Percentiles rank a stretch among this genome's conserved stretches.
Conservation (phyloP, 108 stramenopile species). For the Skeletonema tropicum region DNA sequence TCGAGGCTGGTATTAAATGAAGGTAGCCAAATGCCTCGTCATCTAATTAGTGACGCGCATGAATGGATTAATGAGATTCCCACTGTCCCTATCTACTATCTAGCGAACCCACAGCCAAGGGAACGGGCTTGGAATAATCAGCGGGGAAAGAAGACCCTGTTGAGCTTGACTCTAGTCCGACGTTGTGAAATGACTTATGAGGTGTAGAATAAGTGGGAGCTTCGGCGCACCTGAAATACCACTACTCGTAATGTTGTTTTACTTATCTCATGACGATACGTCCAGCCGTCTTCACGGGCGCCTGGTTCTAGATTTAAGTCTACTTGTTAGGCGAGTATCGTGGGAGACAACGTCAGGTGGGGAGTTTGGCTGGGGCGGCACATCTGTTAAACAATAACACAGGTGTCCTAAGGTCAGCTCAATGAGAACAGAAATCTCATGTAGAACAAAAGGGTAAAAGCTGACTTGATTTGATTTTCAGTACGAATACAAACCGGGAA, state of each 20-base stretch:
- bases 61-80: too few species aligned
- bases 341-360: conserved; percentile 94
- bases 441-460: conserved; percentile 94
- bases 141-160: conserved; percentile 98
- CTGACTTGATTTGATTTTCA: conserved; percentile 97
- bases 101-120: too few species aligned
- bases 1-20: too few species aligned
- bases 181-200: conserved; percentile 97
- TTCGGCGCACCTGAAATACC: conserved; percentile 93
- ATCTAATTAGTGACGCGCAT: too few species aligned
- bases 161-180: conserved; percentile 98
- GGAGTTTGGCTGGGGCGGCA: conserved; percentile 96
- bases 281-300: conserved; percentile 79
- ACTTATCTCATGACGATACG: conserved; percentile 92
- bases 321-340: conserved; percentile 69
- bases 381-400: conserved; percentile 93
- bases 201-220: conserved; percentile 98
- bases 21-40: too few species aligned
- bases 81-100: too few species aligned
- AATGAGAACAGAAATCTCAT: conserved; percentile 96
- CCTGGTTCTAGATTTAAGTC: conserved; percentile 81
- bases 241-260: conserved; percentile 98
- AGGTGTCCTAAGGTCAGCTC: conserved; percentile 97
- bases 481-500: conserved; percentile 96
- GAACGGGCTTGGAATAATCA: too few species aligned